Conservation (phyloP, 2,329 filamentous ascomycete genomes). For the Fusarium annulatum region DNA sequence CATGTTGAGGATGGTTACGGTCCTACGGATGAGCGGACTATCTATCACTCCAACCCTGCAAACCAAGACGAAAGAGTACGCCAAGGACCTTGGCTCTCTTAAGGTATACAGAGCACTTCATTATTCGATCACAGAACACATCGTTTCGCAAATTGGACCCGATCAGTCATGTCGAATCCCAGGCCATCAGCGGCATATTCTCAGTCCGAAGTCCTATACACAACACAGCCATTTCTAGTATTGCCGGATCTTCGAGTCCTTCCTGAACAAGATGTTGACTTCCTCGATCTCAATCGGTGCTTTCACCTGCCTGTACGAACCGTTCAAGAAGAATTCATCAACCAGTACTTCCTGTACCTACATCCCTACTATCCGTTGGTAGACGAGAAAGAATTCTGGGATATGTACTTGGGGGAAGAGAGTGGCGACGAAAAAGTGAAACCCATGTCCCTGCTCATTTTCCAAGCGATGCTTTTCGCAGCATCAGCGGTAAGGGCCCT, state of each 20-base stretch:
- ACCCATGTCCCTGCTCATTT: slow-evolving; percentile 17
- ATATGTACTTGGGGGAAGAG: slow-evolving; percentile 17
- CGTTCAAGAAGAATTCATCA: slow-evolving; percentile 12
- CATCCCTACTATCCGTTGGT: slow-evolving; percentile 30
- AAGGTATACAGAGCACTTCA: background rate
- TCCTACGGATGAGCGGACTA: background rate
- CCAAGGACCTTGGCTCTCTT: background rate
- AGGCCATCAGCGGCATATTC: background rate
- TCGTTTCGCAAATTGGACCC: background rate
- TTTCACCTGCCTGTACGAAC: background rate
- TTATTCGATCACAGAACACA: background rate
- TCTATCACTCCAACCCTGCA: background rate
- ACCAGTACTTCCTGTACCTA: slow-evolving; percentile 25
- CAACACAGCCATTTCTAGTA: background rate
- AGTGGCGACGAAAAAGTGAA: background rate
- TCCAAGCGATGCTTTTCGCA: slow-evolving; percentile 31
- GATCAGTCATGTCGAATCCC: background rate
- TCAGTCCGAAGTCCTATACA: slow-evolving; percentile 1
- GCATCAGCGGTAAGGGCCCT: slow-evolving; percentile 18
- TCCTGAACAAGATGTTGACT: slow-evolving; percentile 5
- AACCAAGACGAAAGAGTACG: background rate
- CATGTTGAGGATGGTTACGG: background rate
- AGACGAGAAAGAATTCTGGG: slow-evolving; percentile 29
- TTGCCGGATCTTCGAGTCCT: background rate
- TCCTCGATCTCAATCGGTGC: slow-evolving; percentile 1